Base-by-base conservation (phyloP, 2,329 filamentous ascomycete species). In the Plenodomus tracheiphilus region DNA sequence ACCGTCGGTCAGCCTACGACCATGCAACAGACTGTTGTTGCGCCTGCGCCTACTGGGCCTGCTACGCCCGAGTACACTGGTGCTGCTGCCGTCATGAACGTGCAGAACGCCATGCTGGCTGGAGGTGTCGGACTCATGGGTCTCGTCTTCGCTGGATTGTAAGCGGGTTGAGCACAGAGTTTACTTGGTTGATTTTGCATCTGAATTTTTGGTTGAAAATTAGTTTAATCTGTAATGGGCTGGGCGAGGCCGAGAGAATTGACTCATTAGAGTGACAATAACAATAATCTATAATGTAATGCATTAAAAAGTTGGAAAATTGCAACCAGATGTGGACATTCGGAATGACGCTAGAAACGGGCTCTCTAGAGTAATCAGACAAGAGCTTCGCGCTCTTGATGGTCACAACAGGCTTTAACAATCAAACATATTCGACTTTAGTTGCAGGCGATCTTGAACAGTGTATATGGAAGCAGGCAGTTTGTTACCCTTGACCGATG, bases 111-210 rank as follows among this genome's bases (percentile, higher is more conserved):
- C 19, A 22, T 49, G 7, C 25, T 58, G 21, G 54, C 49, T 37
- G 58, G 56, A 7, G 49, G 34, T 8, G 47, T 62, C 21, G 61
- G 61, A 8, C 20, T 61, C 11, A 60, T 63, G 58, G 60, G 58
- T 10, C 17, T 65, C 13, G 52, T 58, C 8, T 63, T 65, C 50
- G 59, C 58, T 3, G 58, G 55, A 47, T 35, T 63, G 22, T 65
- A 36, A 39, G 21, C 32, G 13, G 32, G 5, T 36, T 36, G 13
- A 32, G 6, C 28, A 15, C 15, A 15, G 28, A 32, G 11, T 32
- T 5, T 4, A 32, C 6, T 32, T 15, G 13, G 4, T 32, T 11
- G 7, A 10, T 32, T 32, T 11, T 32, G 28, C 28, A 15, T 7
- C 15, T 32, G 28, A 11, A 32, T 11, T 32, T 32, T 15, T n/a